A percentile compares a stretch with the other conserved stretches of the same genome.
phyloP scores from a whole-genome alignment of 140 eudicot genomes.

The Erigeron philadelphicus region DNA sequence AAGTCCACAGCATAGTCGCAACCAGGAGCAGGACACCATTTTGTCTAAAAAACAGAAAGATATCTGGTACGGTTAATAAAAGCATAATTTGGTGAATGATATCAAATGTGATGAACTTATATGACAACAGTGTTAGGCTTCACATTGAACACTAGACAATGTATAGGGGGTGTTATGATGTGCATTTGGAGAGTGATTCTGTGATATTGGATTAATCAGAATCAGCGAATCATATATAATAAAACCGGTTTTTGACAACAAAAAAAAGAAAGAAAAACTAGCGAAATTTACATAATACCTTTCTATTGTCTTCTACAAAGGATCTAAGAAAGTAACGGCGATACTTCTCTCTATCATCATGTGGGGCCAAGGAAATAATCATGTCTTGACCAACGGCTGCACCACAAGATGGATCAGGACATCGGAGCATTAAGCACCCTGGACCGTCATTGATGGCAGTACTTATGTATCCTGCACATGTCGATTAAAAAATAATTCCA shows the following conservation, averaged over 20 bases:
- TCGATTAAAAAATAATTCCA: slow-evolving; percentile 7
- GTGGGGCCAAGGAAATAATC: slow-evolving; percentile 54
- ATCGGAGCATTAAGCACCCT: slow-evolving; percentile 91
- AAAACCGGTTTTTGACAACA: not conserved
- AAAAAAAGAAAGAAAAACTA: not conserved
- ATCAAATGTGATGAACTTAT: slow-evolving; percentile 7
- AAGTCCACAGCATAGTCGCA: slow-evolving; percentile 95
- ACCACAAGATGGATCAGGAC: slow-evolving; percentile 96
- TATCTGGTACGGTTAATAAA: slow-evolving; percentile 16
- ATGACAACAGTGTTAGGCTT: not conserved
- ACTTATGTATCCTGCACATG: slow-evolving; percentile 62
- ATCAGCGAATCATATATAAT: not conserved
- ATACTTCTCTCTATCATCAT: slow-evolving; percentile 70
- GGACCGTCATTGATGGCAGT: slow-evolving; percentile 92
- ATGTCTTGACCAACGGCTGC: slow-evolving; percentile 96
- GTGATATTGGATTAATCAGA: not conserved
- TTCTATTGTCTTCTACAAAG: slow-evolving; percentile 85
- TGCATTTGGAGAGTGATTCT: not conserved
- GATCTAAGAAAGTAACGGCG: slow-evolving; percentile 88
- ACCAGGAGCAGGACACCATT: slow-evolving; percentile 99
- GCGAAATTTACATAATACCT: slow-evolving; percentile 38
- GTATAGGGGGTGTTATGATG: not conserved
- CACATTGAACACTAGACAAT: not conserved
- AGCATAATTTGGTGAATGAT: not conserved
- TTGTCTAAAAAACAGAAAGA: slow-evolving; percentile 46